phyloP scores from a whole-genome alignment of 1,284 basidiomycete genomes.

The Coriolopsis trogii region DNA sequence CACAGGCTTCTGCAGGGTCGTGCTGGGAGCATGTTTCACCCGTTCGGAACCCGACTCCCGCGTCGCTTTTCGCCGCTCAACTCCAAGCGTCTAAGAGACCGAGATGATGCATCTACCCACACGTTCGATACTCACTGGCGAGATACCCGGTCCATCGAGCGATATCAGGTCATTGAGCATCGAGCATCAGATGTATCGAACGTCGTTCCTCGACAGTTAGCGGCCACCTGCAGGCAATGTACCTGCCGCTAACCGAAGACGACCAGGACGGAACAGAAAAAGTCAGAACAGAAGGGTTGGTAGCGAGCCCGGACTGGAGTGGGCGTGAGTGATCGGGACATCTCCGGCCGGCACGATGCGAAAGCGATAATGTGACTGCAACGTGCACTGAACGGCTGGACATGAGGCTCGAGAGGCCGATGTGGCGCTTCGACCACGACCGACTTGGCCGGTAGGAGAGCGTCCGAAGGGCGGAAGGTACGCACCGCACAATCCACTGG shows the following conservation, averaged over 20 bases:
- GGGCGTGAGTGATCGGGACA: background rate
- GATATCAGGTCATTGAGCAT: background rate
- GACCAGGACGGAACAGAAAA: background rate
- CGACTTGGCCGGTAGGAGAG: background rate
- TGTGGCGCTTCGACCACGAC: background rate
- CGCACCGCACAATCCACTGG: background rate
- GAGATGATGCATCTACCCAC: constrained; percentile 1
- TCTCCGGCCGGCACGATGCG: constrained; percentile 1
- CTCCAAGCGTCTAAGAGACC: background rate
- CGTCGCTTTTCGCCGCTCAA: background rate
- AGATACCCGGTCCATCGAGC: background rate
- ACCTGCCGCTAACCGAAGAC: background rate
- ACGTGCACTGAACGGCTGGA: background rate
- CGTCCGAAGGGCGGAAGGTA: background rate
- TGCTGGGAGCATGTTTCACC: background rate
- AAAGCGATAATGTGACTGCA: constrained; percentile 1
- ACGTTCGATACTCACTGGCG: constrained; percentile 2
- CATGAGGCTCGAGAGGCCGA: constrained; percentile 2
- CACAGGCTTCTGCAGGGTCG: background rate
- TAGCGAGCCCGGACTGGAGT: background rate
- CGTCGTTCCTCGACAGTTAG: background rate
- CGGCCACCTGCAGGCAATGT: constrained; percentile 3
- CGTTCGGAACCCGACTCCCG: constrained; percentile 1
- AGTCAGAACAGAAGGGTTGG: background rate
- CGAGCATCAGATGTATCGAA: background rate